Evolutionary conservation across 768 basidiomycete species (phyloP).

Genomic region (Pleurotus tuber-regium): DNA sequence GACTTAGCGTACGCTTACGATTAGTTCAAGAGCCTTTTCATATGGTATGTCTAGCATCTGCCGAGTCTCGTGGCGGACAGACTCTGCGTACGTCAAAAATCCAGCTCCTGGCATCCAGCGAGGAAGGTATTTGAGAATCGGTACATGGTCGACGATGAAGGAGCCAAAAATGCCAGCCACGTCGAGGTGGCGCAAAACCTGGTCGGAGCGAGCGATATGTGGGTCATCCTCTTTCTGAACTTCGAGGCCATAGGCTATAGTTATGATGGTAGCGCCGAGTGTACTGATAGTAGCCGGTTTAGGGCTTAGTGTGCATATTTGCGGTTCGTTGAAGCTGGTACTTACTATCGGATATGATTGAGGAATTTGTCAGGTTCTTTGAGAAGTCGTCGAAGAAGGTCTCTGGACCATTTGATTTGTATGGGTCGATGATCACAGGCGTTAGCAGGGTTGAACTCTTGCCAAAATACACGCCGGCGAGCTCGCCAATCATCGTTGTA

Average conservation of each 20-base stretch:
- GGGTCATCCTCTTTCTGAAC: slow-evolving; percentile 25
- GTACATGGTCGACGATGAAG: slow-evolving; percentile 20
- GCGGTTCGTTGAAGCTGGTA: neutral
- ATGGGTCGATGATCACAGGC: slow-evolving; percentile 25
- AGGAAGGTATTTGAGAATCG: neutral
- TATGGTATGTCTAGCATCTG: neutral
- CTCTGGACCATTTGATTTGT: slow-evolving; percentile 27
- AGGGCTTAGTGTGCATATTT: neutral
- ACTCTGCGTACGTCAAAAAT: neutral
- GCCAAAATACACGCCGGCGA: slow-evolving; percentile 33
- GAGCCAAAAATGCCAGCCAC: slow-evolving; percentile 24
- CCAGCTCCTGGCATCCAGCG: slow-evolving; percentile 12
- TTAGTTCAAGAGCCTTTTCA: neutral
- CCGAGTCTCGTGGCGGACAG: neutral
- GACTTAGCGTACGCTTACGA: neutral
- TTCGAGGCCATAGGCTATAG: slow-evolving; percentile 30
- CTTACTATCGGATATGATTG: slow-evolving; percentile 15
- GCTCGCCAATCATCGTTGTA: slow-evolving; percentile 36
- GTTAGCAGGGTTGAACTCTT: slow-evolving; percentile 27
- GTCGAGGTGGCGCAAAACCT: slow-evolving; percentile 23
- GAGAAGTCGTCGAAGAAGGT: slow-evolving; percentile 27
- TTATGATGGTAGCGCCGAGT: slow-evolving; percentile 24
- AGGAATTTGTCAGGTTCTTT: slow-evolving; percentile 23
- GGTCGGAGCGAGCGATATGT: slow-evolving; percentile 26
- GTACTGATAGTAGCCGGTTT: slow-evolving; percentile 13